Conservation (phyloP, 2,329 filamentous ascomycete genomes). For the Xylaria sp. region DNA sequence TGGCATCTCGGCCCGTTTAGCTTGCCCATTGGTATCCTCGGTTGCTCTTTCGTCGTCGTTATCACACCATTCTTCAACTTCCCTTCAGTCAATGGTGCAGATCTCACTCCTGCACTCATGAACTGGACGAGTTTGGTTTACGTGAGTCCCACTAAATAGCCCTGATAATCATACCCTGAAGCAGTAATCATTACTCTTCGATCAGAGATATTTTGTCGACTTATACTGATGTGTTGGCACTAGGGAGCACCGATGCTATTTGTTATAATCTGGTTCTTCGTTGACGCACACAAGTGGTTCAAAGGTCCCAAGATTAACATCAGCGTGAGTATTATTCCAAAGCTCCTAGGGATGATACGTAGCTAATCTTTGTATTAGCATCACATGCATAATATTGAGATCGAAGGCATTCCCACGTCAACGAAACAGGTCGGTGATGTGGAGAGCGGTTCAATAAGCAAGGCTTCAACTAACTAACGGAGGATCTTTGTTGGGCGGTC, state of each 20-base stretch:
- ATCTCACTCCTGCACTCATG: conserved; percentile 66
- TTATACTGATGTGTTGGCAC: conserved; percentile 7
- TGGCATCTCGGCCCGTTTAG: conserved; percentile 74
- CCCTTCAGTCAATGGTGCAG: conserved; percentile 65
- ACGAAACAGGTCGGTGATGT: conserved; percentile 39
- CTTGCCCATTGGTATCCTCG: conserved; percentile 65
- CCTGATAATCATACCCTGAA: neutral
- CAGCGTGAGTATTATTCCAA: conserved; percentile 49
- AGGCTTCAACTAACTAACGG: conserved; percentile 29
- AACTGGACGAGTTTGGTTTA: conserved; percentile 76
- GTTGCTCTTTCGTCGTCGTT: conserved; percentile 69
- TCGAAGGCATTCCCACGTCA: conserved; percentile 42
- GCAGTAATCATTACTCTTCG: neutral
- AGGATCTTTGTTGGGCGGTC: neutral
- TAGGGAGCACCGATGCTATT: conserved; percentile 71
- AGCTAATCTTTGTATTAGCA: conserved; percentile 39
- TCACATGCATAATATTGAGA: conserved; percentile 43
- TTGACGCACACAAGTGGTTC: conserved; percentile 75
- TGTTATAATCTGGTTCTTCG: conserved; percentile 70
- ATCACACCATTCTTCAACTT: conserved; percentile 78
- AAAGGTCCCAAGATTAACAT: conserved; percentile 77
- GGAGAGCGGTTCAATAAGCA: conserved; percentile 44
- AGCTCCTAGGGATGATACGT: neutral
- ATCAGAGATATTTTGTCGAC: neutral
- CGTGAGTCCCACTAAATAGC: conserved; percentile 38